Evolutionary conservation across 2,329 filamentous ascomycete species (phyloP), one percentile per base, ranked within the genome.

Genomic region (Phymatotrichopsis omnivora): DNA sequence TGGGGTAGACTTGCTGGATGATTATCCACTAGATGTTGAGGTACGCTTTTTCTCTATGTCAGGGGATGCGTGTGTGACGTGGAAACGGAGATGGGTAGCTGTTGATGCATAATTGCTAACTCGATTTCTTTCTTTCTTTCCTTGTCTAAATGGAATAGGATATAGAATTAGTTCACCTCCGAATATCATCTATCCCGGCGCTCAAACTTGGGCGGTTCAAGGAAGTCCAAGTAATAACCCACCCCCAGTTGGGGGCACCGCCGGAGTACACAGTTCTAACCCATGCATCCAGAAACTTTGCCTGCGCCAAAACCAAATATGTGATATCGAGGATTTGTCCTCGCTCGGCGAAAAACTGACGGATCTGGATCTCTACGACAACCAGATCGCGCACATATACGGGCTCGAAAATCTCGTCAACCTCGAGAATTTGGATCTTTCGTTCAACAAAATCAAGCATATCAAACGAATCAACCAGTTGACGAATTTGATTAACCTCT

Each of bases 401-500:
- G 84, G 84, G 23, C 73, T 98, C 34, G 86, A 95, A 42, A 70
- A 76, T 34, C 75, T 95, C 46, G 76, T 72, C 10, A 72, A 82
- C 51, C 74, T 98, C 42, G 85, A 75, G 5, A 81, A 70, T 45
- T 75, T 98, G 43, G 91, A 98, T 62, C 72, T 98, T 40, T 93
- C 84, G 64, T 98, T 95, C 75, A 98, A 98, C 71, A 96, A 96
- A 70, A 89, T 98, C 68, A 95, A 94, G 64, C 87, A 95, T 65
- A 93, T 98, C 68, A 94, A 93, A 65, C 78, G 89, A 59, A 68
- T 96, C 55, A 73, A 74, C 47, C 82, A 89, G 58, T 40, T 58
- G 4, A 42, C 51, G 7, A 36, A 40, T 3, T 68, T 98, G 48
- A 80, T 68, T 17, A 85, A 96, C 56, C 63, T 98, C 3, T 98